Percentiles rank a stretch among this genome's conserved stretches.
Evolutionary conservation across 495 filamentous ascomycete species (phyloP).

Genomic region (Tirmania nivea): DNA sequence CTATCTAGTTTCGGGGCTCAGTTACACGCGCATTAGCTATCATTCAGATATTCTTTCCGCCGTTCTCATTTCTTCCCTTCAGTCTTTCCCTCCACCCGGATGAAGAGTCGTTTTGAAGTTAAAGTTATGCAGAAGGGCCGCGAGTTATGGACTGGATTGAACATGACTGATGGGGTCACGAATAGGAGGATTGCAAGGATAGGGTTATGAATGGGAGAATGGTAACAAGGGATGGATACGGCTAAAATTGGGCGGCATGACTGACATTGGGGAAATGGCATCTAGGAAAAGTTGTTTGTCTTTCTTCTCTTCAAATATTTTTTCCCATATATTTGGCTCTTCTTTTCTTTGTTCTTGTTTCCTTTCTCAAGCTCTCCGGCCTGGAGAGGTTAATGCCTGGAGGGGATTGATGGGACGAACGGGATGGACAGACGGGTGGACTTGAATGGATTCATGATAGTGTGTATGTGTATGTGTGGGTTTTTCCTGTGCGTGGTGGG

Average conservation of each 20-base stretch:
- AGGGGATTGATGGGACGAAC: no score
- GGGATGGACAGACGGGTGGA: no score
- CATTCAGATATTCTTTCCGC: background rate
- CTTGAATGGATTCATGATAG: no score
- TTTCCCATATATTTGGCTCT: slow-evolving; percentile 6
- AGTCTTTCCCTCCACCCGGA: background rate
- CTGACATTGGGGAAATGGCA: no score
- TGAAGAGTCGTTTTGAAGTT: background rate
- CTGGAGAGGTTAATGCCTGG: no score
- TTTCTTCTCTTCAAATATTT: slow-evolving; percentile 7
- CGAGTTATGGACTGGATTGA: background rate
- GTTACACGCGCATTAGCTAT: background rate
- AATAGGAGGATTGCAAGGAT: background rate
- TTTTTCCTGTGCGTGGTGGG: no score
- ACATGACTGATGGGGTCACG: background rate
- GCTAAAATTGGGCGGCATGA: background rate
- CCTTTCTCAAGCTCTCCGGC: background rate
- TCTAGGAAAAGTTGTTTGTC: slow-evolving; percentile 4
- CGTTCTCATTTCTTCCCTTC: background rate
- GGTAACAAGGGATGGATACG: background rate
- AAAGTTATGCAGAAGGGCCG: background rate
- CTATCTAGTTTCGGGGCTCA: background rate
- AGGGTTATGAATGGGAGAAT: background rate
- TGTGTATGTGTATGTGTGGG: no score
- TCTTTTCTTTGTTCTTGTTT: slow-evolving; percentile 6